These are phyloP conservation scores for Kondoa malvinella DNA, from an alignment of 768 basidiomycete species.

Conservation along the genomic window DNA sequence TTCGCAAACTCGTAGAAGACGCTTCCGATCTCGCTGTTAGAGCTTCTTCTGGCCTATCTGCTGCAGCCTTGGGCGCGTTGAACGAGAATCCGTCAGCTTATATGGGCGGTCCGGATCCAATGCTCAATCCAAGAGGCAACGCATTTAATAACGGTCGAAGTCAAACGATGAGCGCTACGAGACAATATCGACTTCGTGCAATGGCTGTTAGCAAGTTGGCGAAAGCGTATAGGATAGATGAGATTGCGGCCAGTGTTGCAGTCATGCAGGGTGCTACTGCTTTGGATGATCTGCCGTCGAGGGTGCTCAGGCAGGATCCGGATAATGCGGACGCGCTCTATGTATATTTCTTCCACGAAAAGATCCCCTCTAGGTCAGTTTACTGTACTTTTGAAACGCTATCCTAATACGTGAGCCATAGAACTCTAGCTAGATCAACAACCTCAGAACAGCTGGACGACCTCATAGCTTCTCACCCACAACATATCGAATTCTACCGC, in stretches of 20 bases:
- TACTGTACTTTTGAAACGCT: neutral
- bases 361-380: constrained; percentile 70
- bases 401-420: constrained; percentile 28
- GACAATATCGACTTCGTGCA: constrained; percentile 59
- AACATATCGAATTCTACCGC: constrained; percentile 65
- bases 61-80: constrained; percentile 54
- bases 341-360: constrained; percentile 87
- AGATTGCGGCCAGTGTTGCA: constrained; percentile 83
- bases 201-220: constrained; percentile 76
- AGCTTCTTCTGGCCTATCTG: constrained; percentile 65
- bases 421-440: constrained; percentile 71
- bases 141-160: constrained; percentile 45
- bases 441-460: constrained; percentile 60
- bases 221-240: constrained; percentile 67
- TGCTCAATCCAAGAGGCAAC: constrained; percentile 32
- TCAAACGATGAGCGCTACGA: constrained; percentile 66
- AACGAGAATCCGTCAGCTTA: constrained; percentile 33
- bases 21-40: constrained; percentile 75
- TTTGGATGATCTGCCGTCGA: constrained; percentile 79
- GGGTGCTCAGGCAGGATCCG: constrained; percentile 63
- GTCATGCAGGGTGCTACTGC: constrained; percentile 88
- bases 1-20: constrained; percentile 70
- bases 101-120: constrained; percentile 7
- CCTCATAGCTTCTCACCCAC: constrained; percentile 54
- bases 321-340: constrained; percentile 63